Conservation (phyloP, 805 yeast genomes). For the Deakozyma indianensis region DNA sequence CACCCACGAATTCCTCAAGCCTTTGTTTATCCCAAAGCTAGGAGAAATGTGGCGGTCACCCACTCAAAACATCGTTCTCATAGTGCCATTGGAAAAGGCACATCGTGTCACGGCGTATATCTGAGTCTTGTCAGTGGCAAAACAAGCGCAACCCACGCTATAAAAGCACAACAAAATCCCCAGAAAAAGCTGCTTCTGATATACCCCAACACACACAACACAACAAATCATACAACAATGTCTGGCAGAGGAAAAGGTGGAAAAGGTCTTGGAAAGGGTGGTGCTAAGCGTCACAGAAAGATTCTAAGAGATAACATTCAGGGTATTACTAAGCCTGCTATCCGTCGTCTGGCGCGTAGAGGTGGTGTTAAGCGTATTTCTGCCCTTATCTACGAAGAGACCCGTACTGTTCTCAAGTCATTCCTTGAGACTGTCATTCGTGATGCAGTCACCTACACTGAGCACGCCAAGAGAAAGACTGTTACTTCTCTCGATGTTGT, state of each 20-base stretch:
- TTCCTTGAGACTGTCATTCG: constrained; percentile 95
- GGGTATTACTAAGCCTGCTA: constrained; percentile 99
- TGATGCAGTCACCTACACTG: constrained; percentile 98
- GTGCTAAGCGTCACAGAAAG: constrained; percentile 99
- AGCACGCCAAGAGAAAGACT: constrained; percentile 99
- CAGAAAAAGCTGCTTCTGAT: no score
- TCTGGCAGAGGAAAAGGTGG: constrained; percentile 99
- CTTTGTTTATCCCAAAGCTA: background rate
- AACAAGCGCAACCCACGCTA: no score
- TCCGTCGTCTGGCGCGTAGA: constrained; percentile 99
- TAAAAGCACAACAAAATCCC: no score
- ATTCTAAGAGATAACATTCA: constrained; percentile 98
- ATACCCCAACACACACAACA: background rate
- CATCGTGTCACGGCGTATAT: constrained; percentile 1
- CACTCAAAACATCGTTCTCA: background rate
- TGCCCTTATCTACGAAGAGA: constrained; percentile 97
- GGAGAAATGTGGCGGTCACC: background rate
- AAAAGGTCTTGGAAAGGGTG: constrained; percentile 99
- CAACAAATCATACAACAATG: constrained; percentile 33
- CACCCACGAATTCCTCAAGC: background rate
- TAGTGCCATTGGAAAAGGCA: no score
- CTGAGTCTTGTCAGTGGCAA: background rate
- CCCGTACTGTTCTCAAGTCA: constrained; percentile 89
- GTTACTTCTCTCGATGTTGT: constrained; percentile 98
- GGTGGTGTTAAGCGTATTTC: constrained; percentile 99